phyloP scores from a whole-genome alignment of 192 early-diverging fungal genomes.

The Rhizophagus prolifer region DNA sequence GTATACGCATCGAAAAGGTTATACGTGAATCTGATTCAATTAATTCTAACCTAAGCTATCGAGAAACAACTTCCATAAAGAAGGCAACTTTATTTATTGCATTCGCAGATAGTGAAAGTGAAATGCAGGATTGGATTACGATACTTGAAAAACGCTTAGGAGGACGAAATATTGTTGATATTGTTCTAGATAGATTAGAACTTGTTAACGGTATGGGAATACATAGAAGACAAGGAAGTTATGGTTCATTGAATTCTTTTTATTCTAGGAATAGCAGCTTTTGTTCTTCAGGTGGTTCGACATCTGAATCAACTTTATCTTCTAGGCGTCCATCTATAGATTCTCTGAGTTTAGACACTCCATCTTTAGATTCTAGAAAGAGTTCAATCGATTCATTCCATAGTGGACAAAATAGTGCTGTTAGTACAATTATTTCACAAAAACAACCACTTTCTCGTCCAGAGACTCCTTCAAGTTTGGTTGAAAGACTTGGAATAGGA shows the following conservation, averaged over 20 bases:
- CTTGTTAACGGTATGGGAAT: neutral
- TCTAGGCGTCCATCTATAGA: slow-evolving; percentile 27
- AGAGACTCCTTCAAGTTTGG: slow-evolving; percentile 13
- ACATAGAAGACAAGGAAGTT: slow-evolving; percentile 24
- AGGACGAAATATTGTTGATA: slow-evolving; percentile 32
- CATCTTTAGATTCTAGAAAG: slow-evolving; percentile 26
- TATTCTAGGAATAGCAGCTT: slow-evolving; percentile 23
- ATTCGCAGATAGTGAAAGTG: slow-evolving; percentile 24
- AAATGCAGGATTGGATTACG: slow-evolving; percentile 26
- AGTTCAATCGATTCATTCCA: slow-evolving; percentile 30
- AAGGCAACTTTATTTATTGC: slow-evolving; percentile 13
- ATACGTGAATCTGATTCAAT: slow-evolving; percentile 14
- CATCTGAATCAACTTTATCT: slow-evolving; percentile 17
- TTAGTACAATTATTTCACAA: neutral
- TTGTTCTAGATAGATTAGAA: slow-evolving; percentile 31
- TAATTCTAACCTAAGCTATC: slow-evolving; percentile 15
- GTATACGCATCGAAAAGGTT: slow-evolving; percentile 28
- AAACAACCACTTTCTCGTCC: neutral
- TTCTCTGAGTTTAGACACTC: slow-evolving; percentile 28
- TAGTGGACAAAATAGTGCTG: neutral
- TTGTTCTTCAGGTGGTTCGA: neutral
- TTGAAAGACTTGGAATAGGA: slow-evolving; percentile 17
- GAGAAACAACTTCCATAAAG: neutral
- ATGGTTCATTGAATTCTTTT: slow-evolving; percentile 22
- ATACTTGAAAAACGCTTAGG: slow-evolving; percentile 20